Percentiles rank a stretch among this genome's conserved stretches.
phyloP scores from a whole-genome alignment of 2,329 filamentous ascomycete species.

The Pseudogymnoascus pannorum region DNA sequence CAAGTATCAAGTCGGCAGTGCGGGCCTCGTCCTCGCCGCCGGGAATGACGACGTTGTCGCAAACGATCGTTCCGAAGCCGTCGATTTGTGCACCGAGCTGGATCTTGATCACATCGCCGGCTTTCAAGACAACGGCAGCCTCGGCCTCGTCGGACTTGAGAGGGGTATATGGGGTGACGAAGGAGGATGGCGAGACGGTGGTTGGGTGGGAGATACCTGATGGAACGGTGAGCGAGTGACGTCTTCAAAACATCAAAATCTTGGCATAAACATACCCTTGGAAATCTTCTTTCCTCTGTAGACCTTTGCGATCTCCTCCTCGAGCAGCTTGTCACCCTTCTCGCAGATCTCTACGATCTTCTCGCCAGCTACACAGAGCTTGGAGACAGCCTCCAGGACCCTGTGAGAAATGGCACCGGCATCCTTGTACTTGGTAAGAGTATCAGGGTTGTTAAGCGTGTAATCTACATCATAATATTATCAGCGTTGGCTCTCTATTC shows the following conservation, averaged over 20 bases:
- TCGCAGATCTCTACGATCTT: constrained; percentile 94
- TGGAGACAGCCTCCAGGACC: constrained; percentile 77
- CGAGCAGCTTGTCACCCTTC: constrained; percentile 89
- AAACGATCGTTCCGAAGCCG: constrained; percentile 92
- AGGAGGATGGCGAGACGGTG: constrained; percentile 87
- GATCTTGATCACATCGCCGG: constrained; percentile 88
- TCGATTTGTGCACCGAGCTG: constrained; percentile 99
- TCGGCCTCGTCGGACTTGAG: constrained; percentile 80
- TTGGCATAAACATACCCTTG: constrained; percentile 59
- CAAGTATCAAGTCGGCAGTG: constrained; percentile 78
- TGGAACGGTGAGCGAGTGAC: constrained; percentile 20
- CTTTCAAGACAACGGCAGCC: constrained; percentile 70
- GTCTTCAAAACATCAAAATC: constrained; percentile 12
- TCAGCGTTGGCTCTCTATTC: constrained; percentile 20
- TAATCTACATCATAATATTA: constrained; percentile 56
- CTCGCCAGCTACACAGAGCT: constrained; percentile 70
- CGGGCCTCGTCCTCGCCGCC: constrained; percentile 64
- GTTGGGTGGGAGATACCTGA: constrained; percentile 85
- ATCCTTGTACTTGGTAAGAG: constrained; percentile 98
- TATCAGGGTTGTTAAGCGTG: constrained; percentile 84
- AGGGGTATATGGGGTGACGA: constrained; percentile 94
- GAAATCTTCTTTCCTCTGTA: constrained; percentile 96
- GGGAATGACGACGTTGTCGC: constrained; percentile 77
- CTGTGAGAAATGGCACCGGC: constrained; percentile 93
- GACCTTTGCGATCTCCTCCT: constrained; percentile 89